phyloP scores from a whole-genome alignment of 306 rosid genomes.

The Dalbergia cochinchinensis region DNA sequence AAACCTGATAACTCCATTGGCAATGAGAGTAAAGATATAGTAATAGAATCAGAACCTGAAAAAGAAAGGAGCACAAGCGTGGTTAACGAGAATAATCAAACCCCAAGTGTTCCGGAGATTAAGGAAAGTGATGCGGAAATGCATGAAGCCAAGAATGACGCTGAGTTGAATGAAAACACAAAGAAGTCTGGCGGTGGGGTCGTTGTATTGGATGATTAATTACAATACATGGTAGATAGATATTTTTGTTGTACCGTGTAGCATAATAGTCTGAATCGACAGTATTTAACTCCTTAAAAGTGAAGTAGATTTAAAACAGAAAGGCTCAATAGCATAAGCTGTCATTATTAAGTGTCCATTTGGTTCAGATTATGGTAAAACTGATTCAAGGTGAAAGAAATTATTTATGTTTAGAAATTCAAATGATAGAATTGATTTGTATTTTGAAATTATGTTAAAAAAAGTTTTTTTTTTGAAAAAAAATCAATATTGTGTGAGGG shows the following conservation, averaged over 20 bases:
- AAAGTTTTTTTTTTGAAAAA: neutral
- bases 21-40: constrained; percentile 43
- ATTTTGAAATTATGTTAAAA: neutral
- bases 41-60: constrained; percentile 47
- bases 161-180: constrained; percentile 43
- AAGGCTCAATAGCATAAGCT: constrained; percentile 23
- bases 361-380: neutral
- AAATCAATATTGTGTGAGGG: no score
- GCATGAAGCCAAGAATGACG: constrained; percentile 39
- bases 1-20: constrained; percentile 49
- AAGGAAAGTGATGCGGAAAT: constrained; percentile 40
- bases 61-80: constrained; percentile 47
- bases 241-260: constrained; percentile 43
- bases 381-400: neutral
- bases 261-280: constrained; percentile 29
- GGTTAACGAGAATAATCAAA: constrained; percentile 42
- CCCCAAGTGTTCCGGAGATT: constrained; percentile 16
- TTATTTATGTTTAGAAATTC: no score
- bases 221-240: neutral
- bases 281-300: constrained; percentile 26
- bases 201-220: constrained; percentile 62
- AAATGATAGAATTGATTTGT: neutral
- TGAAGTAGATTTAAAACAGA: constrained; percentile 16
- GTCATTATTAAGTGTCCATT: neutral
- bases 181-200: constrained; percentile 51